Evolutionary conservation across 768 basidiomycete genomes (phyloP).

Genomic region (Phlegmacium glaucopus): DNA sequence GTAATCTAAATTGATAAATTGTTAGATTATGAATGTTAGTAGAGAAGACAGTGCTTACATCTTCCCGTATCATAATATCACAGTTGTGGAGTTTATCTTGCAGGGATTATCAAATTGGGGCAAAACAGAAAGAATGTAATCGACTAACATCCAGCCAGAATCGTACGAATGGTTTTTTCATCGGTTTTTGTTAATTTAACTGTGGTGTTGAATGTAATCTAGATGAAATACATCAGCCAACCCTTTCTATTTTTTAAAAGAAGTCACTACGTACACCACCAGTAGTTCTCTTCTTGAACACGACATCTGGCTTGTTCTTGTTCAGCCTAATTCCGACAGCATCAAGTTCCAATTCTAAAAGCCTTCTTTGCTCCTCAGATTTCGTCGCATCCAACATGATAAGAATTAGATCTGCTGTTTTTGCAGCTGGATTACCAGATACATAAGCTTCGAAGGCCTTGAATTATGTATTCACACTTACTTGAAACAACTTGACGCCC

Average conservation of each 20-base stretch:
- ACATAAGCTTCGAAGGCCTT: constrained; percentile 2
- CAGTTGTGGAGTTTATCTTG: constrained; percentile 89
- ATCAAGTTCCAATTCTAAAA: constrained; percentile 92
- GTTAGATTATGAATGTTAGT: constrained; percentile 5
- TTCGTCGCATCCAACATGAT: constrained; percentile 94
- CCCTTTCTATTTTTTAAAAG: not conserved
- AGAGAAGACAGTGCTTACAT: constrained; percentile 48
- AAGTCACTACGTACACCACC: constrained; percentile 66
- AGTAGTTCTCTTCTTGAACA: constrained; percentile 90
- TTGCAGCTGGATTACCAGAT: constrained; percentile 51
- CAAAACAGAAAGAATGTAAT: not conserved
- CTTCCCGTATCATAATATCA: constrained; percentile 98
- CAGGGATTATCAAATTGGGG: not conserved
- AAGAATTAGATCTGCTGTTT: constrained; percentile 91
- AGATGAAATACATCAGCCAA: constrained; percentile 6
- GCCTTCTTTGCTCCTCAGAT: constrained; percentile 82
- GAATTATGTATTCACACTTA: constrained; percentile 25
- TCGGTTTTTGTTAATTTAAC: constrained; percentile 94
- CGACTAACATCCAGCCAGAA: constrained; percentile 78
- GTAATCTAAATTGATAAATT: constrained; percentile 59
- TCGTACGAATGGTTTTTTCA: constrained; percentile 91
- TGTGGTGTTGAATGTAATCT: constrained; percentile 91
- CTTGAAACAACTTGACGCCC: constrained; percentile 96
- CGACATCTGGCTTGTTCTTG: constrained; percentile 85
- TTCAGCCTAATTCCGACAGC: constrained; percentile 96